Conservation (phyloP, 2,329 filamentous ascomycete species). For the Pseudogymnoascus sp. region DNA sequence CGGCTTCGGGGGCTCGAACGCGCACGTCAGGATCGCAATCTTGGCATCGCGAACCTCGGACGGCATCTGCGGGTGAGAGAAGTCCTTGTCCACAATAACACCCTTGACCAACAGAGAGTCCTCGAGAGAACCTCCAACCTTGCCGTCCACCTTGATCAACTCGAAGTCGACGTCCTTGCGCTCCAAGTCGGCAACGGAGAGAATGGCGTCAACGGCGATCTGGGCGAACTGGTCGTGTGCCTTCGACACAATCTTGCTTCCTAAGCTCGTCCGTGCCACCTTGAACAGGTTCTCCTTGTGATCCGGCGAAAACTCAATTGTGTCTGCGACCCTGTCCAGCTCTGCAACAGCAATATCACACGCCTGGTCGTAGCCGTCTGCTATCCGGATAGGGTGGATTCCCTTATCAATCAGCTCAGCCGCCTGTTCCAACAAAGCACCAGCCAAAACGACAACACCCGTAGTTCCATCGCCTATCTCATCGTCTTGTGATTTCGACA, state of each 20-base stretch:
- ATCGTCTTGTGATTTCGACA: slow-evolving; percentile 97
- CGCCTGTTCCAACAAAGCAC: slow-evolving; percentile 90
- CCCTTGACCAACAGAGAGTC: slow-evolving; percentile 93
- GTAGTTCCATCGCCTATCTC: slow-evolving; percentile 98
- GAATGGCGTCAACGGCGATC: slow-evolving; percentile 92
- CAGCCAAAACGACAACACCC: slow-evolving; percentile 91
- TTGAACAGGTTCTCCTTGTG: slow-evolving; percentile 82
- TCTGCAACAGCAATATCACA: slow-evolving; percentile 94
- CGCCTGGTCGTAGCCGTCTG: slow-evolving; percentile 94
- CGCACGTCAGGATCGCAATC: slow-evolving; percentile 93
- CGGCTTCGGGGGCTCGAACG: slow-evolving; percentile 97
- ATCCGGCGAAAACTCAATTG: slow-evolving; percentile 73
- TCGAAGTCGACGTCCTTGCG: slow-evolving; percentile 98
- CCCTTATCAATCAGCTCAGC: slow-evolving; percentile 99
- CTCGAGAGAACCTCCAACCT: slow-evolving; percentile 88
- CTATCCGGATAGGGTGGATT: slow-evolving; percentile 97
- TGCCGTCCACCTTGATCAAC: slow-evolving; percentile 97
- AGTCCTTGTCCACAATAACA: slow-evolving; percentile 99
- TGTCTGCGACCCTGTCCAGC: slow-evolving; percentile 87
- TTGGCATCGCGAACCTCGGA: slow-evolving; percentile 91
- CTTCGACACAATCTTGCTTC: slow-evolving; percentile 98
- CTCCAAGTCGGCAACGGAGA: slow-evolving; percentile 92
- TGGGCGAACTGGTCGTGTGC: slow-evolving; percentile 96
- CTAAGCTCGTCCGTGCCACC: slow-evolving; percentile 90
- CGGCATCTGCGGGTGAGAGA: slow-evolving; percentile 98